Base-by-base conservation (phyloP, 1,284 basidiomycete species). In the Blastosporella zonata region DNA sequence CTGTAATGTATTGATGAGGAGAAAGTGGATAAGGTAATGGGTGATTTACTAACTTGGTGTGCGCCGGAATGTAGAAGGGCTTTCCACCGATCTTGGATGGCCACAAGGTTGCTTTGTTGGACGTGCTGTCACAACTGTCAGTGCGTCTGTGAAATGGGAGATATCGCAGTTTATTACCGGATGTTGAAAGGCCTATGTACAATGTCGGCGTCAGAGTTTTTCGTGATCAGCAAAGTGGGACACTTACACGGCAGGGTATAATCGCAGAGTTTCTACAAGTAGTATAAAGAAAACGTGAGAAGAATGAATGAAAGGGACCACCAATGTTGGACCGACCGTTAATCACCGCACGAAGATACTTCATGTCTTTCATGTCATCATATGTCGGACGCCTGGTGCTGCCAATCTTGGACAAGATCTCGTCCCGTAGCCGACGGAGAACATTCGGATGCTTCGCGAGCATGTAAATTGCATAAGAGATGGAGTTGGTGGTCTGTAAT, bases 401-500 rank as follows among this genome's bases (percentile, higher is more conserved):
- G 0, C 73, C 75, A 1, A 78, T 62, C 7, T 64, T 59, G 8
- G 63, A 55, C 8, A 74, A 53, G 31, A 81, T 67, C 53, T 79
- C 78, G 6, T 17, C 40, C 6, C 54, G 34, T 4, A 55, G 49
- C 15, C 54, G 49, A 29, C 43, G 25, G 20, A 55, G 44, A 21
- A 77, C 63, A 4, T 66, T 47, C 2, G 74, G 74, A 54, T 78
- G 63, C 43, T 69, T 59, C 0, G 76, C 64, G 20, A 81, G 67
- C 58, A 73, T 67, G 57, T 79, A 79, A 4, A 73, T 56, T 2
- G 64, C 60, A 52, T 72, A 77, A 0, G 74, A 71, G 1, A 77
- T 56, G 0, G 67, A 61, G 10, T 61, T 59, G 12, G 73, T 68
- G 5, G 74, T 75, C 74, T 69, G 36, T 17, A 41, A 12, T 9